phyloP scores from a whole-genome alignment of 805 yeast genomes.

The Kodamaea jinghongensis region DNA sequence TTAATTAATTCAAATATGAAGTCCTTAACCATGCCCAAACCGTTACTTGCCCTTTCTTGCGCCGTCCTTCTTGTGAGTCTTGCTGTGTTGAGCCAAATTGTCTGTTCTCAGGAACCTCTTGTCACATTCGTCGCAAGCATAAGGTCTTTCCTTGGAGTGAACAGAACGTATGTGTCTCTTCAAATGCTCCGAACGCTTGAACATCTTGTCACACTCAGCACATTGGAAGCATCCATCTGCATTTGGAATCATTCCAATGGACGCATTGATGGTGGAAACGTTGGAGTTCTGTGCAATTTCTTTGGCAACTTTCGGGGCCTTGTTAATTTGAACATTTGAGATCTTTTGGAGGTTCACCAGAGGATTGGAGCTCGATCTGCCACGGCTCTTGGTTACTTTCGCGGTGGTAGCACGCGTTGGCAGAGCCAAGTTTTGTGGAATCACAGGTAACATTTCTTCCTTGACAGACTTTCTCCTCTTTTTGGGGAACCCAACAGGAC shows the following conservation, averaged over 20 bases:
- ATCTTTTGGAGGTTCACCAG: slow-evolving; percentile 6
- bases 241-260: slow-evolving; percentile 7
- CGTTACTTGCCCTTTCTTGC: slow-evolving; percentile 1
- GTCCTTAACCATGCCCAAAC: slow-evolving; percentile 1
- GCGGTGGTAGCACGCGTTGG: slow-evolving; percentile 1
- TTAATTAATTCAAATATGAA: background rate
- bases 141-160: slow-evolving; percentile 44
- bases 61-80: slow-evolving; percentile 29
- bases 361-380: slow-evolving; percentile 7
- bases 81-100: slow-evolving; percentile 44
- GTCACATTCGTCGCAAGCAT: slow-evolving; percentile 44
- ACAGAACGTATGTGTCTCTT: slow-evolving; percentile 43
- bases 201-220: slow-evolving; percentile 40
- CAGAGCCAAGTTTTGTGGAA: slow-evolving; percentile 1
- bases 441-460: slow-evolving; percentile 4
- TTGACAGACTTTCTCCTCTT: slow-evolving; percentile 15
- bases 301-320: slow-evolving; percentile 1
- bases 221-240: slow-evolving; percentile 32
- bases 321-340: background rate
- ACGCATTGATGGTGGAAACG: background rate
- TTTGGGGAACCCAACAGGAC: slow-evolving; percentile 4
- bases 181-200: slow-evolving; percentile 43
- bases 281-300: background rate
- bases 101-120: slow-evolving; percentile 43
- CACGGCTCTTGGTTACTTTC: slow-evolving; percentile 8